A percentile compares a stretch with the other conserved stretches of the same genome.
Conservation (phyloP, 176 grass and related monocot species). For the Carex kokanica region DNA sequence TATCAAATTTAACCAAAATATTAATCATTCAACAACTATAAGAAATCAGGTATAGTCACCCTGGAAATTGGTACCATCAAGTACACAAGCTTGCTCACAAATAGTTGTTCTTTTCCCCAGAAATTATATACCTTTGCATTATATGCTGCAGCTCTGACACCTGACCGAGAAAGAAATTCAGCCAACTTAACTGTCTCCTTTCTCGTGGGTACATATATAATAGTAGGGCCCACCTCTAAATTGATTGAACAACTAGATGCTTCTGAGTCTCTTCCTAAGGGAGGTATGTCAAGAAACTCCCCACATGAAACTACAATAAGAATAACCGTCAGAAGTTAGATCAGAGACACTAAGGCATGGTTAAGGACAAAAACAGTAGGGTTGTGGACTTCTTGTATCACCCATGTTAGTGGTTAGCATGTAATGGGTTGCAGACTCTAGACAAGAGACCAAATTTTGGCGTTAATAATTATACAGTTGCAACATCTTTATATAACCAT, state of each 20-base stretch:
- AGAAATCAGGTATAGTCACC: not conserved
- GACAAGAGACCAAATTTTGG: not conserved
- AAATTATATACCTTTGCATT: constrained; percentile 70
- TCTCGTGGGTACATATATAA: constrained; percentile 91
- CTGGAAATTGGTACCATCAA: not conserved
- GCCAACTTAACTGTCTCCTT: constrained; percentile 70
- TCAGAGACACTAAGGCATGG: constrained; percentile 12
- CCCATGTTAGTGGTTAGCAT: not conserved
- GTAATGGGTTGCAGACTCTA: not conserved
- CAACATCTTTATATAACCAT: not conserved
- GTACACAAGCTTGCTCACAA: constrained; percentile 5
- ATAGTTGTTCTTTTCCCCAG: not conserved
- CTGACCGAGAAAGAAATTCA: constrained; percentile 61
- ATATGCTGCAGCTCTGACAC: constrained; percentile 89
- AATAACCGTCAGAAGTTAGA: constrained; percentile 19
- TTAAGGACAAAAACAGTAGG: not conserved
- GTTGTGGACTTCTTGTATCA: not conserved
- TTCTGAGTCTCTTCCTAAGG: constrained; percentile 32
- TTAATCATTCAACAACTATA: not conserved
- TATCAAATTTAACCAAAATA: not conserved
- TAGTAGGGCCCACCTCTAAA: constrained; percentile 74
- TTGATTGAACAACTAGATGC: constrained; percentile 35
- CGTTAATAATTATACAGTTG: not conserved
- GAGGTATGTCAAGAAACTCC: constrained; percentile 51
- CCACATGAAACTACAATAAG: constrained; percentile 73